Conservation (phyloP, 768 basidiomycete species). For the Lactifluus volemus region DNA sequence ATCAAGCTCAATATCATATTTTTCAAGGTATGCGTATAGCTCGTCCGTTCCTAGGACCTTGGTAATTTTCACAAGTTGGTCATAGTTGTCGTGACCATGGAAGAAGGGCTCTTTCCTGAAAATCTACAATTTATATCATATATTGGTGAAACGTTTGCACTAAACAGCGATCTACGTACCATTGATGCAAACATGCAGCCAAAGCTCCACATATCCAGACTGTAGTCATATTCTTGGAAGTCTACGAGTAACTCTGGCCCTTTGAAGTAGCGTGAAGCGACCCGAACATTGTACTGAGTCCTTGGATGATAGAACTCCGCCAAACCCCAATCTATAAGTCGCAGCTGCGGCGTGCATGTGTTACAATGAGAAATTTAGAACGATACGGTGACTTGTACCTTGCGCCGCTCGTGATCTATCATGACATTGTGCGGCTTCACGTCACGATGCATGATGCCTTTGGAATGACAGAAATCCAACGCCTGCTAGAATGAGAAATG, state of each 20-base stretch:
- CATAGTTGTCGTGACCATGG: constrained; percentile 98
- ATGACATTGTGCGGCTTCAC: constrained; percentile 99
- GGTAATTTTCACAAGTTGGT: constrained; percentile 95
- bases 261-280: constrained; percentile 96
- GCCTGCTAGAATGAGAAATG: constrained; percentile 41
- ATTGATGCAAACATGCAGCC: constrained; percentile 99
- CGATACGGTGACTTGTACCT: constrained; percentile 40
- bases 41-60: constrained; percentile 98
- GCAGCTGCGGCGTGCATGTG: constrained; percentile 45
- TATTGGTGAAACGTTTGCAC: background rate
- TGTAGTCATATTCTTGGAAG: constrained; percentile 98
- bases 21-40: constrained; percentile 84
- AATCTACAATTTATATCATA: constrained; percentile 45
- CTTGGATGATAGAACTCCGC: constrained; percentile 98
- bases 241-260: constrained; percentile 94
- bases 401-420: constrained; percentile 97
- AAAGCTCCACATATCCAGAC: constrained; percentile 97
- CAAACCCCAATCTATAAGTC: constrained; percentile 97
- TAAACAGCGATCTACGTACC: constrained; percentile 38
- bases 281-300: constrained; percentile 96
- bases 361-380: background rate
- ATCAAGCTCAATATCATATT: constrained; percentile 92
- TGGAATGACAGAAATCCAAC: constrained; percentile 95
- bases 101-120: constrained; percentile 99
- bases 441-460: constrained; percentile 98